phyloP scores from a whole-genome alignment of 2,329 filamentous ascomycete species.

The Pyrenophora seminiperda region DNA sequence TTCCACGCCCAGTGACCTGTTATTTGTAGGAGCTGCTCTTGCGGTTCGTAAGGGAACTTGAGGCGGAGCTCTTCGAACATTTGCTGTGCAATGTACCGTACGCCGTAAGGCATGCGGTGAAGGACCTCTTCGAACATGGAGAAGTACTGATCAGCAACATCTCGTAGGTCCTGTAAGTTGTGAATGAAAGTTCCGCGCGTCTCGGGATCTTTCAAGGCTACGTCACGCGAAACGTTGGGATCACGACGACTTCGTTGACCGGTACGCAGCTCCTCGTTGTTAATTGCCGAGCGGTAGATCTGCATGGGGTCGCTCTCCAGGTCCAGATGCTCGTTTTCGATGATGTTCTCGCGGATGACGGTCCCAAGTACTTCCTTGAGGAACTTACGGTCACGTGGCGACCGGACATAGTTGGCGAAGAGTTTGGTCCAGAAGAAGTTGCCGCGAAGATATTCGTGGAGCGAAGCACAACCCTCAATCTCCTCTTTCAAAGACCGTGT shows the following conservation, averaged over 20 bases:
- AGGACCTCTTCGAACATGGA: slow-evolving; percentile 78
- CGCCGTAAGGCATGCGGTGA: slow-evolving; percentile 88
- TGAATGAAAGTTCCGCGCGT: slow-evolving; percentile 92
- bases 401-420: slow-evolving; percentile 84
- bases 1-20: slow-evolving; percentile 94
- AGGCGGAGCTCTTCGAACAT: slow-evolving; percentile 78
- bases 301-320: slow-evolving; percentile 97
- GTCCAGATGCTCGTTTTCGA: slow-evolving; percentile 88
- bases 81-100: slow-evolving; percentile 85
- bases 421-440: slow-evolving; percentile 94
- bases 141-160: slow-evolving; percentile 93
- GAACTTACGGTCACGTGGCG: slow-evolving; percentile 90
- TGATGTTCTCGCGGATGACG: slow-evolving; percentile 86
- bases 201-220: slow-evolving; percentile 94
- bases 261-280: slow-evolving; percentile 94
- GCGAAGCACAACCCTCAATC: slow-evolving; percentile 70
- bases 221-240: slow-evolving; percentile 83
- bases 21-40: slow-evolving; percentile 77
- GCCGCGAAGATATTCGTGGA: slow-evolving; percentile 86
- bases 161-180: slow-evolving; percentile 88
- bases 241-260: slow-evolving; percentile 80
- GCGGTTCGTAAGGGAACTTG: slow-evolving; percentile 80
- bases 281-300: slow-evolving; percentile 93
- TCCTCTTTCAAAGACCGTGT: slow-evolving; percentile 83
- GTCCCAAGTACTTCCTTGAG: slow-evolving; percentile 84